Base-by-base conservation (phyloP, 2,329 filamentous ascomycete species). In the Sporothrix inflata region DNA sequence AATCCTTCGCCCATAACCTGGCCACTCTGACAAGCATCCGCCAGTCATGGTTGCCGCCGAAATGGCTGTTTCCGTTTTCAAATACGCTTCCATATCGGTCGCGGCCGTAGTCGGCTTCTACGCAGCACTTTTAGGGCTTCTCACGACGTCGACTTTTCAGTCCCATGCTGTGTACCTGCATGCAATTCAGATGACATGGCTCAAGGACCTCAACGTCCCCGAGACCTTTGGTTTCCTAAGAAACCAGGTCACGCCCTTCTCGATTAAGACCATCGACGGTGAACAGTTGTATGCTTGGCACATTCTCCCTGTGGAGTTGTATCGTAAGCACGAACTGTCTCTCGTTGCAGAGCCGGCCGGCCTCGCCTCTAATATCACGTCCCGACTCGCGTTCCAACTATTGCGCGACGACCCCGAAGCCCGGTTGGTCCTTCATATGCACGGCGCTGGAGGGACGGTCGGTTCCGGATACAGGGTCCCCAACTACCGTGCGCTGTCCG, bases 221-320 rank as follows among this genome's bases (percentile, higher is more conserved):
- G 90, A 93, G 77, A 85, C 87, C 69, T 92, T 90, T 80, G 92
- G 91, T 0, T 94, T 94, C 78, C 84, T 90, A 40, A 89, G 86
- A 76, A 90, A 90, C 73, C 92, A 95, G 81, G 88, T 92, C 1
- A 90, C 90, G 19, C 90, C 92, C 0, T 94, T 94, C 78, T 87
- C 86, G 67, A 80, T 94, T 51, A 80, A 79, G 2, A 93, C 91
- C 0, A 81, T 85, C 0, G 92, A 94, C 78, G 86, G 88, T 47
- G 89, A 92, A 78, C 87, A 82, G 0, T 81, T 94, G 3, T 92
- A 92, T 77, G 91, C 90, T 55, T 94, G 92, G 92, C 92, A 94
- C 79, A 85, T 94, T 55, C 82, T 94, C n/a, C 92, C 92, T 0
- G 79, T 92, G 1, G 87, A 88, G 72, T 80, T 92, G 1, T 94